Evolutionary conservation across 768 basidiomycete species (phyloP).

Genomic region (Sporobolomyces pararoseus): DNA sequence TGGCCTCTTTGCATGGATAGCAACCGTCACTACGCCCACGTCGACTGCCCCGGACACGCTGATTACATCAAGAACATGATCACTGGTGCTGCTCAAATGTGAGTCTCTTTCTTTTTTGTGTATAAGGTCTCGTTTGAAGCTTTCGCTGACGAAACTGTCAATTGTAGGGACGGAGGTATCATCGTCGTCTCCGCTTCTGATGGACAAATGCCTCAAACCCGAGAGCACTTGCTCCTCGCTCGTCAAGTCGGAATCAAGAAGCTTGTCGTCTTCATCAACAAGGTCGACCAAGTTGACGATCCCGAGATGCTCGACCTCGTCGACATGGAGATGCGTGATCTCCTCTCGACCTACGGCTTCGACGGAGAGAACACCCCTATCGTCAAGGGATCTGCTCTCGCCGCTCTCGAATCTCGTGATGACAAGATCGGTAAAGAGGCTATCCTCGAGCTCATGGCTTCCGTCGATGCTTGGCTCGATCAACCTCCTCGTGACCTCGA

Average conservation of each 20-base stretch:
- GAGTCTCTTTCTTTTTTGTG: background rate
- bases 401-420: conserved; percentile 83
- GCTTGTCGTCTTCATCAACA: conserved; percentile 99
- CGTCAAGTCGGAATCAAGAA: conserved; percentile 97
- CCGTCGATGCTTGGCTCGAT: conserved; percentile 92
- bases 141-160: background rate
- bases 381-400: conserved; percentile 87
- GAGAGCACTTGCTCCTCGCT: conserved; percentile 94
- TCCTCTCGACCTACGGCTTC: conserved; percentile 83
- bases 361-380: conserved; percentile 99
- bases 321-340: conserved; percentile 99
- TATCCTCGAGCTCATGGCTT: conserved; percentile 72
- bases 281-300: conserved; percentile 93
- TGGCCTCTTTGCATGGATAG: background rate
- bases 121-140: background rate
- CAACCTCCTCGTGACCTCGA: conserved; percentile 92
- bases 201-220: conserved; percentile 99
- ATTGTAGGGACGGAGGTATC: conserved; percentile 57
- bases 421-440: conserved; percentile 70
- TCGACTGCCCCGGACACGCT: conserved; percentile 33
- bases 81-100: conserved; percentile 50
- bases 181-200: conserved; percentile 88
- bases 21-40: conserved; percentile 43
- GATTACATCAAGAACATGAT: conserved; percentile 47
- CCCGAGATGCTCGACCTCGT: conserved; percentile 98